Conservation (phyloP, 345 rosid species). For the Clausena lansium region DNA sequence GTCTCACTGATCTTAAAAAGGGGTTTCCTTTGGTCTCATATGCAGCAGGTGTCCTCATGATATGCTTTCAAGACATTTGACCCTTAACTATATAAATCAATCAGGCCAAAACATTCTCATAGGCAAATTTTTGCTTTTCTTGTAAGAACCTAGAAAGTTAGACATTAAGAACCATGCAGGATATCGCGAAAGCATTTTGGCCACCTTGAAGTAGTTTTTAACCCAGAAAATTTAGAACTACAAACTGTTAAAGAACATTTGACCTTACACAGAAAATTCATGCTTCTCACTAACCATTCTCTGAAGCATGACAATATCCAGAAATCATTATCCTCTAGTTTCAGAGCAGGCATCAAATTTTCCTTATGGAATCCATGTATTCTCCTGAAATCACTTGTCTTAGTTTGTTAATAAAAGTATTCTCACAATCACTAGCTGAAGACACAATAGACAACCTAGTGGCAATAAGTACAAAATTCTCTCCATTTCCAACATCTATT, state of each 20-base stretch:
- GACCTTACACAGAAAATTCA: neutral
- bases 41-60: neutral
- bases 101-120: too few relatives aligned
- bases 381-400: slow-evolving; percentile 29
- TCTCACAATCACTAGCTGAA: slow-evolving; percentile 19
- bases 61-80: too few relatives aligned
- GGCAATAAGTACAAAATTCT: slow-evolving; percentile 65
- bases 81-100: too few relatives aligned
- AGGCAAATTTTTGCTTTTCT: too few relatives aligned
- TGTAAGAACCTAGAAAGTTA: neutral
- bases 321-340: neutral
- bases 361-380: slow-evolving; percentile 50
- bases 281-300: neutral
- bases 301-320: neutral
- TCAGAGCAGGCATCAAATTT: slow-evolving; percentile 28
- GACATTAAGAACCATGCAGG: neutral
- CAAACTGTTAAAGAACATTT: too few relatives aligned
- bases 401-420: slow-evolving; percentile 36
- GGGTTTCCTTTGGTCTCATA: neutral
- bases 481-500: slow-evolving; percentile 70
- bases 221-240: neutral
- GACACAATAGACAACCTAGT: slow-evolving; percentile 19
- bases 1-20: neutral
- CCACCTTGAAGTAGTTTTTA: neutral
- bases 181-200: neutral